A percentile compares a stretch with the other conserved stretches of the same genome.
phyloP scores from a whole-genome alignment of 2,329 filamentous ascomycete genomes.

The Ophiostoma sp. region DNA sequence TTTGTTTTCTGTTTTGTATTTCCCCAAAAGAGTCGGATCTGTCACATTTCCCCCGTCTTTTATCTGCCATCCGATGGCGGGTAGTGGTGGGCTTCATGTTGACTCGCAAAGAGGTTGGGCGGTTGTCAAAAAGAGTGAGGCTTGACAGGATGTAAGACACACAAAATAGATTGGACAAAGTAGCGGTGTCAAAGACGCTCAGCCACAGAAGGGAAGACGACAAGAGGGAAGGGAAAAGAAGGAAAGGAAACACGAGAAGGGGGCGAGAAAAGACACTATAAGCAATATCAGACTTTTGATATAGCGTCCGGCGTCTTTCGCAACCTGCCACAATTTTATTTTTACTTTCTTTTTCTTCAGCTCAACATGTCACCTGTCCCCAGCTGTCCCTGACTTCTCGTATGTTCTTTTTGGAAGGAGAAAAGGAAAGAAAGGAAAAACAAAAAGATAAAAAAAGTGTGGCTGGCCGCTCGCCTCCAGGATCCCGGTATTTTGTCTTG shows the following conservation, averaged over 20 bases:
- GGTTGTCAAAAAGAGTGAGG: background rate
- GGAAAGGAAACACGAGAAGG: background rate
- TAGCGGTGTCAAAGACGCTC: conserved; percentile 11
- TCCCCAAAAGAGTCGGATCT: background rate
- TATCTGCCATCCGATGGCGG: background rate
- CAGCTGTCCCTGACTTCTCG: background rate
- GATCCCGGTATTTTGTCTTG: background rate
- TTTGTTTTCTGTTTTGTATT: background rate
- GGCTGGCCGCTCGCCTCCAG: background rate
- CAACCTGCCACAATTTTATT: background rate
- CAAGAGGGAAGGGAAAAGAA: background rate
- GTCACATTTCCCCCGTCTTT: background rate
- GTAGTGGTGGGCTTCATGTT: background rate
- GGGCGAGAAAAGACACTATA: background rate
- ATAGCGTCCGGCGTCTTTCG: background rate
- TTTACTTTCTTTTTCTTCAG: background rate
- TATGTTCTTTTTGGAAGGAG: background rate
- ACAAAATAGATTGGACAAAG: background rate
- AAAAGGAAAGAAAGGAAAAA: background rate
- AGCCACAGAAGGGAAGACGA: background rate
- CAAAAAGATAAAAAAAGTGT: background rate
- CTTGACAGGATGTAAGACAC: conserved; percentile 11
- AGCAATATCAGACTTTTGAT: conserved; percentile 1
- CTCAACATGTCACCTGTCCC: background rate
- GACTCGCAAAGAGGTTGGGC: background rate